These are phyloP conservation scores for Mortierella polycephala DNA, from an alignment of 371 early-diverging fungal genomes.

Conservation along the genomic window DNA sequence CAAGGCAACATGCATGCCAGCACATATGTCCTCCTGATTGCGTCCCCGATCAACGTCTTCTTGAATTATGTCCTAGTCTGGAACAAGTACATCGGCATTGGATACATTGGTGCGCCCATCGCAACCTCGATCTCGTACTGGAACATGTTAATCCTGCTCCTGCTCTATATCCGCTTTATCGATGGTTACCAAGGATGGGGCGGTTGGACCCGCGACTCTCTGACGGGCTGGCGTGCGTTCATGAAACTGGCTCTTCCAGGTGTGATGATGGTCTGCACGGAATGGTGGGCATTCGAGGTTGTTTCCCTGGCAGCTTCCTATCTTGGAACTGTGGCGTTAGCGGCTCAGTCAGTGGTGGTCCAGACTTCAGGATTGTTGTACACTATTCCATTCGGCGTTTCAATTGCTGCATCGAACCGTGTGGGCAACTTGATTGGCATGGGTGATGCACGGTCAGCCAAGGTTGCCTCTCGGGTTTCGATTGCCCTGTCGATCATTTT, in stretches of 20 bases:
- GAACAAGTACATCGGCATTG: constrained; percentile 69
- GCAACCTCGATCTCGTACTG: constrained; percentile 84
- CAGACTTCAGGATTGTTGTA: constrained; percentile 78
- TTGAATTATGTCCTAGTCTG: constrained; percentile 82
- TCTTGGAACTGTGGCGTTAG: constrained; percentile 80
- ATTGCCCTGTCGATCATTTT: constrained; percentile 53
- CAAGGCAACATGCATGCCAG: constrained; percentile 87
- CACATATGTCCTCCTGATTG: constrained; percentile 75
- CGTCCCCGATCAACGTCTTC: constrained; percentile 78
- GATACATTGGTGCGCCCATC: constrained; percentile 87
- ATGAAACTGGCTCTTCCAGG: constrained; percentile 78
- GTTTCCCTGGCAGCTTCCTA: constrained; percentile 83
- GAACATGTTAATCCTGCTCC: constrained; percentile 68
- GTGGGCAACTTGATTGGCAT: constrained; percentile 84
- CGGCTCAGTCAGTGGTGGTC: constrained; percentile 88
- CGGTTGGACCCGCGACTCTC: constrained; percentile 82
- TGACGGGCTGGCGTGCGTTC: constrained; percentile 73
- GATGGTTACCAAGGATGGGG: constrained; percentile 85
- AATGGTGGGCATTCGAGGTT: constrained; percentile 81
- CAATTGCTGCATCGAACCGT: constrained; percentile 80
- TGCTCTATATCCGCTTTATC: constrained; percentile 73
- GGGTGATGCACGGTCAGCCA: constrained; percentile 45
- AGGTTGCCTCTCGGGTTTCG: constrained; percentile 36
- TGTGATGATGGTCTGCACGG: constrained; percentile 79
- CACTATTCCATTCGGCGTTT: constrained; percentile 76